Evolutionary conservation across 176 grass and related monocot species (phyloP).

Genomic region (Triticum timopheevii): DNA sequence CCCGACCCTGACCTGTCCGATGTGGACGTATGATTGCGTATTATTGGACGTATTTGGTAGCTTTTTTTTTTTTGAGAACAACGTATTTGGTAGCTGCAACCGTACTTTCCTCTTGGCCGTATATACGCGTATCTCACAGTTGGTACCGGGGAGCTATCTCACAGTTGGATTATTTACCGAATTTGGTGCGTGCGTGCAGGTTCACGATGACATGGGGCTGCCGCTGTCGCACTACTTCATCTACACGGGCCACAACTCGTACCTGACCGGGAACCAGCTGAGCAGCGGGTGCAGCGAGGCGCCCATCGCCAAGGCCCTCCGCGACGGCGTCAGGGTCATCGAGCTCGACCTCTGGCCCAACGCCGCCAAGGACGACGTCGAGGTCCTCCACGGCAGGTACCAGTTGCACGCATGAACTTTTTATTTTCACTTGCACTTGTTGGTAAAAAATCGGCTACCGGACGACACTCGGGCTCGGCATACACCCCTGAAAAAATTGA

Average conservation of each 20-base stretch:
- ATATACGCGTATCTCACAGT: background rate
- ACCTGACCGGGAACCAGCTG: slow-evolving; percentile 87
- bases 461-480: too few relatives aligned
- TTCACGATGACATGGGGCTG: slow-evolving; percentile 50
- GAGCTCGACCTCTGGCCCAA: slow-evolving; percentile 96
- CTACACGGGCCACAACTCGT: slow-evolving; percentile 96
- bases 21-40: background rate
- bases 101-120: background rate
- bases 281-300: slow-evolving; percentile 74
- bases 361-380: slow-evolving; percentile 46
- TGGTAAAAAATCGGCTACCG: too few relatives aligned
- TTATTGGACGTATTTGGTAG: background rate
- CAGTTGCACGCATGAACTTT: background rate
- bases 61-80: too few relatives aligned
- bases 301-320: slow-evolving; percentile 72
- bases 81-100: background rate
- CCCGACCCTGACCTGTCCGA: background rate
- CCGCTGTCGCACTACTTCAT: slow-evolving; percentile 92
- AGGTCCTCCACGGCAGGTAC: slow-evolving; percentile 74
- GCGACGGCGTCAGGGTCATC: slow-evolving; percentile 72
- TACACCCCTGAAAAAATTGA: too few relatives aligned
- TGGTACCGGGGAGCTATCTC: background rate
- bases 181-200: slow-evolving; percentile 30
- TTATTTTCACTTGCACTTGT: too few relatives aligned
- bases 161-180: background rate